A percentile compares a stretch with the other conserved stretches of the same genome.
Conservation (phyloP, 192 early-diverging fungal genomes). For the Linnemannia zychae region DNA sequence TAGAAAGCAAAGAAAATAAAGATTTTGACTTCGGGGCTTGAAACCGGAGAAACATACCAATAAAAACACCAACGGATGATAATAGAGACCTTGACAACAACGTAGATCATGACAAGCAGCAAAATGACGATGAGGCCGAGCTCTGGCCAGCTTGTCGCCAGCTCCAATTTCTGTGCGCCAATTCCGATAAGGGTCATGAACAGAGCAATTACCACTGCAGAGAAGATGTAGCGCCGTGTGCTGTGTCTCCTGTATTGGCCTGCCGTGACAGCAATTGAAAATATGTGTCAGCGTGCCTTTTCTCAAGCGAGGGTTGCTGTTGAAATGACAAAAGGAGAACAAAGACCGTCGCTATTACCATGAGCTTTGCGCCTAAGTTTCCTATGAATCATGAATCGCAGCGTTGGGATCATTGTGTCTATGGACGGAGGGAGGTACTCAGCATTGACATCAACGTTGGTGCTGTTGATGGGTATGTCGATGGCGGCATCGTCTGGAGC, state of each 20-base stretch:
- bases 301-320: neutral
- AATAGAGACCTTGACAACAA: constrained; percentile 55
- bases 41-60: constrained; percentile 23
- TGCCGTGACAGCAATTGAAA: constrained; percentile 2
- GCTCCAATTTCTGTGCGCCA: constrained; percentile 46
- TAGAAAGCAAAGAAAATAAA: neutral
- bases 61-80: constrained; percentile 60
- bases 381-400: constrained; percentile 51
- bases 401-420: constrained; percentile 36
- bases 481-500: neutral
- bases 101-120: constrained; percentile 41
- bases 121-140: constrained; percentile 30
- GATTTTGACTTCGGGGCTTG: neutral
- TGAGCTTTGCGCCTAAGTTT: constrained; percentile 46
- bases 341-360: constrained; percentile 17
- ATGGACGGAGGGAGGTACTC: neutral
- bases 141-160: constrained; percentile 39
- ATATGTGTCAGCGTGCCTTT: neutral
- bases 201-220: constrained; percentile 31
- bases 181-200: constrained; percentile 49
- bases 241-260: constrained; percentile 43
- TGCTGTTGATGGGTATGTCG: neutral
- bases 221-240: constrained; percentile 45
- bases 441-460: neutral
- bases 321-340: neutral